Percentiles rank a stretch among this genome's conserved stretches.
Conservation (phyloP, 345 rosid species). For the Eucalyptus cloeziana region DNA sequence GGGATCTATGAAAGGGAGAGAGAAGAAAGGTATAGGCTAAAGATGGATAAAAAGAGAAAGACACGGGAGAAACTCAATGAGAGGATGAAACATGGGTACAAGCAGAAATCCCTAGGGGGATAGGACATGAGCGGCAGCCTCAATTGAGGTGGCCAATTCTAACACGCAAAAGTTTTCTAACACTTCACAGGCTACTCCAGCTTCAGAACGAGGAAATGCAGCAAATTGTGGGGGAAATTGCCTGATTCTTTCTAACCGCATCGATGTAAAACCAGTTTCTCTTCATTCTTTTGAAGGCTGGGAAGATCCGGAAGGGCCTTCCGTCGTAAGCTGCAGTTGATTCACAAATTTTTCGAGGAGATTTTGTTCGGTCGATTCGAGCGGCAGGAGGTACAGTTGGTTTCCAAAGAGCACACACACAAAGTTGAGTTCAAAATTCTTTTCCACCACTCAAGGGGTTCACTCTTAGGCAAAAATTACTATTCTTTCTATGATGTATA, state of each 20-base stretch:
- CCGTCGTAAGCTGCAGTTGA: not conserved
- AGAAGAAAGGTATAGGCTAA: conserved; percentile 75
- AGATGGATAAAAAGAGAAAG: conserved; percentile 97
- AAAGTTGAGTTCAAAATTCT: not conserved
- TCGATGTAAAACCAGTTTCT: not conserved
- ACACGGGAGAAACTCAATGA: conserved; percentile 55
- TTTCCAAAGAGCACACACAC: not conserved
- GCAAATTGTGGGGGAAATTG: not conserved
- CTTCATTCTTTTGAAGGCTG: not conserved
- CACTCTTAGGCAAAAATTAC: not conserved
- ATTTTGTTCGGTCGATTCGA: not conserved
- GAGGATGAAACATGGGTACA: conserved; percentile 60
- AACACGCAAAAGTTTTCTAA: not conserved
- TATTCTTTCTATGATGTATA: not conserved
- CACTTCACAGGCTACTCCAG: not conserved
- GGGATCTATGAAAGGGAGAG: conserved; percentile 94
- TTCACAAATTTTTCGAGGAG: not conserved
- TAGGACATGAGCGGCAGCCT: not conserved
- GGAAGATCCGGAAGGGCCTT: not conserved
- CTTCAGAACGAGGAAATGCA: not conserved
- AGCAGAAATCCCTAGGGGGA: conserved; percentile 66
- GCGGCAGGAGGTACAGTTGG: not conserved
- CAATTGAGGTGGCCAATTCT: not conserved
- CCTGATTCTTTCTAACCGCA: not conserved
- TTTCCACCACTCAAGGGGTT: not conserved